A percentile compares a stretch with the other conserved stretches of the same genome.
Evolutionary conservation across 1,284 basidiomycete genomes (phyloP).

Genomic region (Porodaedalea pini): DNA sequence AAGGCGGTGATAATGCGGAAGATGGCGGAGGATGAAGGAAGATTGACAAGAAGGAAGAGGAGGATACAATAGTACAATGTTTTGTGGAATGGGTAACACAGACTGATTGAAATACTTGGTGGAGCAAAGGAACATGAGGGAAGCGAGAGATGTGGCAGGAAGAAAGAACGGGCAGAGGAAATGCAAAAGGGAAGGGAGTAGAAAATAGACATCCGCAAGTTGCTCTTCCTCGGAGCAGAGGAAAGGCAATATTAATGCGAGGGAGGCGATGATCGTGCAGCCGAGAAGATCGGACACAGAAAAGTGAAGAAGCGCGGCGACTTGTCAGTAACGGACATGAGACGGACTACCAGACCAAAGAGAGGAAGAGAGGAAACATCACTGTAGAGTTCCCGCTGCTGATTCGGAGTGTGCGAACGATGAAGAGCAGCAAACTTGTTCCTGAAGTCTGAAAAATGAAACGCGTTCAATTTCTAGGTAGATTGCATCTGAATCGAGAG

Average conservation of each 20-base stretch:
- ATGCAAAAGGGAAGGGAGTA: neutral
- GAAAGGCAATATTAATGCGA: neutral
- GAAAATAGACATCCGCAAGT: neutral
- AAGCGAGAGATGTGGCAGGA: neutral
- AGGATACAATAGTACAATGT: neutral
- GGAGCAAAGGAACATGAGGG: neutral
- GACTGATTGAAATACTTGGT: too few relatives aligned
- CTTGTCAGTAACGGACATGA: constrained; percentile 73
- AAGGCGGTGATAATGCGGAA: neutral
- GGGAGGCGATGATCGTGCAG: neutral
- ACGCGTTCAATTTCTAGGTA: neutral
- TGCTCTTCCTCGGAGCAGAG: too few relatives aligned
- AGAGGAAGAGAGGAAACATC: neutral
- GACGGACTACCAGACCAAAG: constrained; percentile 48
- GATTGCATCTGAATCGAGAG: neutral
- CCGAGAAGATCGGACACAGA: neutral
- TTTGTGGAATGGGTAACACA: neutral
- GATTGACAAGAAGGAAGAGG: neutral
- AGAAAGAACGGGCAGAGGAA: neutral
- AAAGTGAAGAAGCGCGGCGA: constrained; percentile 14
- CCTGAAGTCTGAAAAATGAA: constrained; percentile 52
- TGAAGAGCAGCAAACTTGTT: constrained; percentile 69
- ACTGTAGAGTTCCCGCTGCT: constrained; percentile 68
- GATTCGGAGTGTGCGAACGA: constrained; percentile 61
- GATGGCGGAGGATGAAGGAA: neutral